Evolutionary conservation across 192 early-diverging fungal species (phyloP).

Genomic region (Rhizoclosmatium sp.): DNA sequence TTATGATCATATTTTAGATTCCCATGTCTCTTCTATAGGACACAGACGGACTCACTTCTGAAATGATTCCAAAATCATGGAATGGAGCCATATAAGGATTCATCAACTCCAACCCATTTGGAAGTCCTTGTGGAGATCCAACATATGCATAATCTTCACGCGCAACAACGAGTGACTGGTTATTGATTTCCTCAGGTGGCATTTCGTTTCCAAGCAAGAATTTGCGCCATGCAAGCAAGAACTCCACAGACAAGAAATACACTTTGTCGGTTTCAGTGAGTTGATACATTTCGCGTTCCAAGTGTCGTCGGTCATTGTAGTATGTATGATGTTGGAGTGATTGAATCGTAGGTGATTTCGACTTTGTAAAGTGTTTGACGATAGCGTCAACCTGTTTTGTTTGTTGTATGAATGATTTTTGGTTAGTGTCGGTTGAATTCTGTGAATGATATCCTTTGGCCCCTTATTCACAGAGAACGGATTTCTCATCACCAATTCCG

Average conservation of each 20-base stretch:
- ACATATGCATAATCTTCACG: slow-evolving; percentile 27
- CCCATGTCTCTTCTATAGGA: background rate
- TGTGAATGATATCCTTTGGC: background rate
- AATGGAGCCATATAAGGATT: slow-evolving; percentile 29
- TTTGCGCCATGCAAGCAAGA: slow-evolving; percentile 29
- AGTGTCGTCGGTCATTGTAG: slow-evolving; percentile 20
- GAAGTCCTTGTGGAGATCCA: slow-evolving; percentile 14
- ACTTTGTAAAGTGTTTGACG: background rate
- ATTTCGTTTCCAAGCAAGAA: slow-evolving; percentile 35
- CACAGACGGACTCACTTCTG: background rate
- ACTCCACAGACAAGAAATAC: slow-evolving; percentile 22
- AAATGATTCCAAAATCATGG: slow-evolving; percentile 29
- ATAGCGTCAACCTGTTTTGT: background rate
- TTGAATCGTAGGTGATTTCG: background rate
- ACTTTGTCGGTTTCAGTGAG: slow-evolving; percentile 18
- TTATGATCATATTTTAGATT: background rate
- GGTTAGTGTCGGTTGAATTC: background rate
- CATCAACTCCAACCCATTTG: slow-evolving; percentile 17
- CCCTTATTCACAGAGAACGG: too few relatives aligned
- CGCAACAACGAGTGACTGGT: slow-evolving; percentile 9
- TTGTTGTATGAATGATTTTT: background rate
- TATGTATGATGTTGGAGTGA: slow-evolving; percentile 6
- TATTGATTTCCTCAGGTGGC: slow-evolving; percentile 23
- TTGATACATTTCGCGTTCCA: slow-evolving; percentile 28
- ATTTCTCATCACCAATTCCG: too few relatives aligned